phyloP scores from a whole-genome alignment of 441 rosid species.

The Populus hybrid region DNA sequence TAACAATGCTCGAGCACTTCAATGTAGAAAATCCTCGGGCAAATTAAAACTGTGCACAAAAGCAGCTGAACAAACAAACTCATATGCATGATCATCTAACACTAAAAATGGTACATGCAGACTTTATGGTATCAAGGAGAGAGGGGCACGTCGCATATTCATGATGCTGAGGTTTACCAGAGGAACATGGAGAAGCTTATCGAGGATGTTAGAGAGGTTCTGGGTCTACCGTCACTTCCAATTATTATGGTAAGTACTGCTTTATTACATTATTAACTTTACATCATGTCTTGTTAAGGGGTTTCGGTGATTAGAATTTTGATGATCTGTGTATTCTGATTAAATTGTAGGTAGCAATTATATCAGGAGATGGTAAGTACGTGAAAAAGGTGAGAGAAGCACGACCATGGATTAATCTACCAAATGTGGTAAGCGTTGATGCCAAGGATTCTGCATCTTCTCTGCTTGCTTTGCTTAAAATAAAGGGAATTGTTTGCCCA shows the following conservation, averaged over 20 bases:
- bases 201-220: conserved; percentile 58
- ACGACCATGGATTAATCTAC: conserved; percentile 48
- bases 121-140: conserved; percentile 86
- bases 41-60: background rate
- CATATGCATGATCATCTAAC: background rate
- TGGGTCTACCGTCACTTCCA: conserved; percentile 66
- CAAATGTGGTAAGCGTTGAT: conserved; percentile 42
- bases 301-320: too few species aligned
- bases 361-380: conserved; percentile 58
- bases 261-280: background rate
- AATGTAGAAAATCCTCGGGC: background rate
- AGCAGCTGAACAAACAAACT: background rate
- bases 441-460: conserved; percentile 29
- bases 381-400: conserved; percentile 73
- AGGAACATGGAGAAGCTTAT: conserved; percentile 55
- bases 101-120: too few species aligned
- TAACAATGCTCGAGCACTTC: background rate
- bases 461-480: background rate
- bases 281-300: background rate
- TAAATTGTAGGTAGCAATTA: conserved; percentile 54
- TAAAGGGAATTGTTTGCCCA: background rate
- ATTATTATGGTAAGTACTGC: conserved; percentile 50
- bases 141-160: conserved; percentile 50
- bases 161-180: conserved; percentile 57
- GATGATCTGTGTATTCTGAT: too few species aligned